A percentile compares a stretch with the other conserved stretches of the same genome.
phyloP scores from a whole-genome alignment of 2,329 filamentous ascomycete genomes.

The Aureobasidium sp. region DNA sequence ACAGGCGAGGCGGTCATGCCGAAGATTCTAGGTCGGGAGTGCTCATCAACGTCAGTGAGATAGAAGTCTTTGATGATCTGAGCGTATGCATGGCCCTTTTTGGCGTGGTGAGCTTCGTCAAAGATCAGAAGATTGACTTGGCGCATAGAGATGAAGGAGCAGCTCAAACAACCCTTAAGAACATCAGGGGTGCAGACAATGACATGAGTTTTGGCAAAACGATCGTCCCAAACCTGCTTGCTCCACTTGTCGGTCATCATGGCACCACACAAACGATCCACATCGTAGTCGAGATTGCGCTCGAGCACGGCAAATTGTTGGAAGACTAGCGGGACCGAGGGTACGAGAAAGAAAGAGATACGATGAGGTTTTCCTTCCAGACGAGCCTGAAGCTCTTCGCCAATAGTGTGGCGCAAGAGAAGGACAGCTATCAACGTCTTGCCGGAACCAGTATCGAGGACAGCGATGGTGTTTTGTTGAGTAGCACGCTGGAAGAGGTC shows the following conservation, averaged over 20 bases:
- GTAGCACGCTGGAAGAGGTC: conserved; percentile 89
- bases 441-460: conserved; percentile 88
- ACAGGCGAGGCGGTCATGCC: conserved; percentile 97
- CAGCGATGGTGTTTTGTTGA: conserved; percentile 77
- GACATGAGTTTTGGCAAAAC: conserved; percentile 61
- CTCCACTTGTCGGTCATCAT: conserved; percentile 56
- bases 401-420: conserved; percentile 66
- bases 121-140: conserved; percentile 88
- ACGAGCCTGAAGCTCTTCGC: conserved; percentile 67
- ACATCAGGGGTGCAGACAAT: conserved; percentile 91
- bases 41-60: conserved; percentile 36
- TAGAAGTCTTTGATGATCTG: conserved; percentile 86
- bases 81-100: conserved; percentile 87
- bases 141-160: conserved; percentile 70
- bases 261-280: conserved; percentile 66
- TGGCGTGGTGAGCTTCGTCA: conserved; percentile 93
- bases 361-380: conserved; percentile 51
- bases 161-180: conserved; percentile 66
- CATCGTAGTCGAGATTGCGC: conserved; percentile 68
- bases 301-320: conserved; percentile 80
- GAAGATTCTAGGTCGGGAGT: conserved; percentile 65
- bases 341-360: conserved; percentile 75
- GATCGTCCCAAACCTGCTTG: conserved; percentile 50
- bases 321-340: conserved; percentile 81
- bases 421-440: conserved; percentile 95